A percentile compares a stretch with the other conserved stretches of the same genome.
Evolutionary conservation across 2,329 filamentous ascomycete species (phyloP).

Genomic region (Fusarium tupiense): DNA sequence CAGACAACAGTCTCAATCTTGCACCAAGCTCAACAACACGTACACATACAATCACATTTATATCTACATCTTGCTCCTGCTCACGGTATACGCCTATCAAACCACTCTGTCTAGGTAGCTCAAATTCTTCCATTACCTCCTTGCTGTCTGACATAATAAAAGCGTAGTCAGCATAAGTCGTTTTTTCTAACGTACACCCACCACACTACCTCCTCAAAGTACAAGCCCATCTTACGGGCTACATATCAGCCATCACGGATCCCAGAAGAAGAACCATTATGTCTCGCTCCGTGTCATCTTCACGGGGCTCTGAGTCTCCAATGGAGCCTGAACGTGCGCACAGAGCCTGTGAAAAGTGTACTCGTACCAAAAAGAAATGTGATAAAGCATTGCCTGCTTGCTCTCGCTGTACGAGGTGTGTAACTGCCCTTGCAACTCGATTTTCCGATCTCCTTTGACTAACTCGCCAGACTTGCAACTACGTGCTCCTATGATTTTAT

Average conservation of each 20-base stretch:
- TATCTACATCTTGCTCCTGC: not conserved
- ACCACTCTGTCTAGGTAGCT: slow-evolving; percentile 5
- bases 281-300: slow-evolving; percentile 42
- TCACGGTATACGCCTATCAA: slow-evolving; percentile 2
- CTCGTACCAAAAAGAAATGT: slow-evolving; percentile 52
- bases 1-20: not conserved
- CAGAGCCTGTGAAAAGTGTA: slow-evolving; percentile 51
- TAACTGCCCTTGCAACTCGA: not conserved
- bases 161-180: slow-evolving; percentile 6
- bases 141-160: slow-evolving; percentile 28
- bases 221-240: slow-evolving; percentile 21
- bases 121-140: not conserved
- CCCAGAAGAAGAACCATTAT: slow-evolving; percentile 35
- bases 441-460: not conserved
- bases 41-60: not conserved
- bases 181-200: slow-evolving; percentile 15
- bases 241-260: slow-evolving; percentile 30
- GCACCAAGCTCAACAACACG: not conserved
- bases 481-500: slow-evolving; percentile 51
- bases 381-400: slow-evolving; percentile 51
- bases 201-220: not conserved
- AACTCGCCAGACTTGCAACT: slow-evolving; percentile 38
- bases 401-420: slow-evolving; percentile 49
- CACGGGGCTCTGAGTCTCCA: slow-evolving; percentile 45
- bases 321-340: slow-evolving; percentile 48